phyloP scores from a whole-genome alignment of 1,284 basidiomycete genomes.

The Ustilago nuda region DNA sequence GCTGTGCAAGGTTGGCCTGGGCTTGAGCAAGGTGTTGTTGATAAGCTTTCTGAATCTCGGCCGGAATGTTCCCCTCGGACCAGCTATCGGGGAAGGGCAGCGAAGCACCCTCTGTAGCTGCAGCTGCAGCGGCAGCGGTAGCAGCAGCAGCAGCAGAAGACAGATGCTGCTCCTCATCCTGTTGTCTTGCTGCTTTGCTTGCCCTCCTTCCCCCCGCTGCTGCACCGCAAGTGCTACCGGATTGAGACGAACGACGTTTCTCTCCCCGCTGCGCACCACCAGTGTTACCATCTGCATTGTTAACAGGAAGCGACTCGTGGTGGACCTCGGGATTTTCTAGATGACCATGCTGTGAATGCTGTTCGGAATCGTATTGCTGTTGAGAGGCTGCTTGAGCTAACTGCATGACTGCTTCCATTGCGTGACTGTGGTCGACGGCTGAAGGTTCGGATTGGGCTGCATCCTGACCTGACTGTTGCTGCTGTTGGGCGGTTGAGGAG shows the following conservation, averaged over 20 bases:
- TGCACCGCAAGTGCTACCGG: neutral
- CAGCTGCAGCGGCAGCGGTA: constrained; percentile 20
- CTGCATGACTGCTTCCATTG: constrained; percentile 53
- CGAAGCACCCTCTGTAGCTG: neutral
- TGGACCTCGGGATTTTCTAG: constrained; percentile 25
- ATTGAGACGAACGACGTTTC: constrained; percentile 25
- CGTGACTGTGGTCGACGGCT: constrained; percentile 14
- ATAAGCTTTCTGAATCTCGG: constrained; percentile 41
- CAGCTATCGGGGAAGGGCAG: constrained; percentile 34
- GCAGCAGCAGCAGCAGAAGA: constrained; percentile 24
- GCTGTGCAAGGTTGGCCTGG: constrained; percentile 15
- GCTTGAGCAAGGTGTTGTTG: constrained; percentile 43
- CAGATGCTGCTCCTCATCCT: constrained; percentile 16
- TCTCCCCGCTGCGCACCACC: constrained; percentile 17
- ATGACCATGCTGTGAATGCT: constrained; percentile 37
- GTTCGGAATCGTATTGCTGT: constrained; percentile 38
- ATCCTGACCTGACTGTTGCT: neutral
- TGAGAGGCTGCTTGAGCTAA: constrained; percentile 49
- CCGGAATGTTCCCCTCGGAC: constrained; percentile 30
- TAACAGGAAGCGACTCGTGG: constrained; percentile 30
- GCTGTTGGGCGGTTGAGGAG: neutral
- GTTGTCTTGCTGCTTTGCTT: constrained; percentile 21
- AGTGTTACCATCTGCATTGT: constrained; percentile 6
- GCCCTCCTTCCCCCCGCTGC: constrained; percentile 2
- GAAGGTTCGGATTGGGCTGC: constrained; percentile 9